These are phyloP conservation scores for Scedosporium dehoogii DNA, from an alignment of 2,329 filamentous ascomycete species.

Conservation along the genomic window DNA sequence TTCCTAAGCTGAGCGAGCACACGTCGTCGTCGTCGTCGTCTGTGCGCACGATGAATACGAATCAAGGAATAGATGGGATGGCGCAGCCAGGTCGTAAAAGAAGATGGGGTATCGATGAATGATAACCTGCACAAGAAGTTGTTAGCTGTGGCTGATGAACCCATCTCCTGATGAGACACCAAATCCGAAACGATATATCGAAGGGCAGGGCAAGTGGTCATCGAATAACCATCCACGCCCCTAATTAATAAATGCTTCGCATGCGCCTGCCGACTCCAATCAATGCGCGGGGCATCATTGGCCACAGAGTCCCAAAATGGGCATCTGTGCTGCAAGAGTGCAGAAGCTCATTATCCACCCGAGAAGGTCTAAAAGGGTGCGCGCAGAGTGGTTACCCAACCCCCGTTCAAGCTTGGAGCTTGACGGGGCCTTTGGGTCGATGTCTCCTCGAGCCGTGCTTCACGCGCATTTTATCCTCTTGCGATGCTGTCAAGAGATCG, in stretches of 20 bases:
- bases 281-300: background rate
- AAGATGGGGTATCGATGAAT: constrained; percentile 1
- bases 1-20: background rate
- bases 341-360: background rate
- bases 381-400: background rate
- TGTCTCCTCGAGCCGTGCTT: background rate
- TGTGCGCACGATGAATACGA: background rate
- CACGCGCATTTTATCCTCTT: background rate
- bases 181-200: background rate
- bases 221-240: background rate
- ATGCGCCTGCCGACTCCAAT: background rate
- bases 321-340: background rate
- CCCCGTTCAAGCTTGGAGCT: background rate
- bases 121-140: background rate
- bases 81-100: background rate
- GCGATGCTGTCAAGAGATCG: background rate
- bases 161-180: background rate
- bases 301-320: background rate
- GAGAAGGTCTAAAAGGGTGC: background rate
- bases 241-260: background rate
- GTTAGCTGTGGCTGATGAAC: background rate
- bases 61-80: constrained; percentile 1
- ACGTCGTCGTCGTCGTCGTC: background rate
- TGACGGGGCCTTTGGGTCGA: background rate
- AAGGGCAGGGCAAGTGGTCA: background rate